These are phyloP conservation scores for Colletotrichum sp. DNA, from an alignment of 2,329 filamentous ascomycete species.

Conservation along the genomic window DNA sequence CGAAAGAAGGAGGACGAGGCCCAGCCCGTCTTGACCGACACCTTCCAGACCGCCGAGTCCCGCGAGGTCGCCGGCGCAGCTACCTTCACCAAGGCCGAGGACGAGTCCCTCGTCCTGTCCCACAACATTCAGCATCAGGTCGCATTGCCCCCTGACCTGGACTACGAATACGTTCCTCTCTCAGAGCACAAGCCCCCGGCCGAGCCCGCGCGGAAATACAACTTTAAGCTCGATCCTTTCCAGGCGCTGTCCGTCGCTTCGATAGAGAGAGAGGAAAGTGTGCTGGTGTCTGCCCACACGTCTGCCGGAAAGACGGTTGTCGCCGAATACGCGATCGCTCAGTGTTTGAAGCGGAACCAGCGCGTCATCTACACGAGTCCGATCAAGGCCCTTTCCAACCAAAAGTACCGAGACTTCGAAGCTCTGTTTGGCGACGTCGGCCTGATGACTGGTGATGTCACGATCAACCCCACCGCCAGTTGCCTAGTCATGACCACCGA, in stretches of 20 bases:
- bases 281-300: conserved; percentile 95
- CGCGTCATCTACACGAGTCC: conserved; percentile 99
- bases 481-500: conserved; percentile 99
- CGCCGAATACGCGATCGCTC: conserved; percentile 96
- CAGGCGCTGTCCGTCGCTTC: conserved; percentile 94
- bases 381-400: conserved; percentile 98
- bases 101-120: conserved; percentile 80
- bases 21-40: conserved; percentile 87
- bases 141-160: conserved; percentile 88
- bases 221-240: conserved; percentile 95
- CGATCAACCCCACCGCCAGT: conserved; percentile 97
- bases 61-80: conserved; percentile 84
- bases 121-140: conserved; percentile 99
- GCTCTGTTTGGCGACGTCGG: conserved; percentile 96
- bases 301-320: conserved; percentile 98
- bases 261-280: conserved; percentile 95
- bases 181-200: conserved; percentile 91
- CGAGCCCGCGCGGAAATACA: conserved; percentile 82
- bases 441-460: conserved; percentile 98
- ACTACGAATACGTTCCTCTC: conserved; percentile 94
- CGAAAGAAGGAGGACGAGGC: conserved; percentile 64
- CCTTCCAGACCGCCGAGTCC: conserved; percentile 93
- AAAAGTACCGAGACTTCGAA: conserved; percentile 97
- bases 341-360: conserved; percentile 96
- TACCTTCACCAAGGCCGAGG: conserved; percentile 66